Evolutionary conservation across 1,284 basidiomycete species (phyloP).

Genomic region (Stygiomarasmius scandens): DNA sequence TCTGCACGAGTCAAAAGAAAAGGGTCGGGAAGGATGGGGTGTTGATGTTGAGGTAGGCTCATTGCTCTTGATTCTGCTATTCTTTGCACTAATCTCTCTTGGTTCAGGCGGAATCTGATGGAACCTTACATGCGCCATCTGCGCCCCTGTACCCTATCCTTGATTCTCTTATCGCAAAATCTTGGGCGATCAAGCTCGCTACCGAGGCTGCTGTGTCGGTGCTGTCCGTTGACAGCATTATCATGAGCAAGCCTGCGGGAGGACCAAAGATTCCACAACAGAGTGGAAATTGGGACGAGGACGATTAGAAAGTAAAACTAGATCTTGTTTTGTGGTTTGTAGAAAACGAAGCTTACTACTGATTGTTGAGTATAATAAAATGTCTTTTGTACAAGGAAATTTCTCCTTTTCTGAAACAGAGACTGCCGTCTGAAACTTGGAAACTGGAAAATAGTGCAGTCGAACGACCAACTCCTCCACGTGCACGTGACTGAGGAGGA

Average conservation of each 20-base stretch:
- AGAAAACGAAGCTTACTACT: background rate
- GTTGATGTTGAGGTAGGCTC: constrained; percentile 87
- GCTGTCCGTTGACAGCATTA: constrained; percentile 95
- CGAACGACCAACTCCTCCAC: no score
- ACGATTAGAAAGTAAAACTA: constrained; percentile 44
- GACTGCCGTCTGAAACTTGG: no score
- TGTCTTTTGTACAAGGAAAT: background rate
- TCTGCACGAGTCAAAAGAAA: constrained; percentile 78
- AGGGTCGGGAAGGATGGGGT: constrained; percentile 58
- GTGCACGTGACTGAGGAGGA: background rate
- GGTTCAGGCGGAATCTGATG: constrained; percentile 71
- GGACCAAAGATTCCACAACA: constrained; percentile 85
- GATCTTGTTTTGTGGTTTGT: background rate
- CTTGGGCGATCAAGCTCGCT: constrained; percentile 87
- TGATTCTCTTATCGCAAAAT: constrained; percentile 87
- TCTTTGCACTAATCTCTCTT: background rate
- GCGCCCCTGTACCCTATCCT: constrained; percentile 56
- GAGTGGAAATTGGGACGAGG: constrained; percentile 82
- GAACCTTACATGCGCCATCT: constrained; percentile 65
- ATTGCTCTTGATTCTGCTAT: background rate
- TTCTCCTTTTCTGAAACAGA: no score
- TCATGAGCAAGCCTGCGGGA: constrained; percentile 94
- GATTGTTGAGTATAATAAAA: background rate
- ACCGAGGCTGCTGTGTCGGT: constrained; percentile 95
- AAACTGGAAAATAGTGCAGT: no score